Evolutionary conservation across 2,329 filamentous ascomycete species (phyloP), one percentile per base, ranked within the genome.

Genomic region (Westerdykella sp.): DNA sequence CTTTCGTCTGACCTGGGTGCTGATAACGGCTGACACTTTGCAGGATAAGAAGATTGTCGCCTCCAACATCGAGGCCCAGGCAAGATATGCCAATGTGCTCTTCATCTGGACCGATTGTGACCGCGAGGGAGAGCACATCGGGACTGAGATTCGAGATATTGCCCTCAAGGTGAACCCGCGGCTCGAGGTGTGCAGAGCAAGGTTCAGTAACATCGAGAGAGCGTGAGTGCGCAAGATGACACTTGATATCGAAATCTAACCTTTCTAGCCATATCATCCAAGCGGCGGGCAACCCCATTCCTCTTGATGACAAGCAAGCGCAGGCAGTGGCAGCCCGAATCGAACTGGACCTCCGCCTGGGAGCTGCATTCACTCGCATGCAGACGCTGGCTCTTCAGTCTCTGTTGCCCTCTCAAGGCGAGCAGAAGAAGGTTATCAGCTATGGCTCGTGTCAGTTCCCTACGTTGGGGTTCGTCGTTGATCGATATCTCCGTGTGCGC

Each of bases 91-190:
- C n/a, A 78, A 76, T 43, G 80, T 83, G 11, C 74, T 98, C 25
- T 91, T 94, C 66, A 96, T 98, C 56, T 98, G 93, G 93, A 98
- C 93, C 1, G 93, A 98, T 75, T 97, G 93, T 68, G 93, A 98
- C 73, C 82, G 90, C 43, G 93, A 98, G 74, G 93, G 93, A 30
- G 93, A 98, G 66, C 86, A 97, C 62, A 98, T 98, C 54, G 93
- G 93, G 6, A 78, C 85, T 32, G 91, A 98, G 65, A 91, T 98
- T 47, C 83, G 88, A 36, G 79, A 85, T 41, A 84, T 91, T 45
- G 93, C 93, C 5, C 73, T 75, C 37, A 81, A 81, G 57, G 83
- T 79, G 9, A 97, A 96, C 50, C 68, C 75, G 9, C 73, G 73
- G 1, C 81, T 98, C 34, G 76, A 88, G 48, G 79, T 96, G 44